phyloP scores from a whole-genome alignment of 495 filamentous ascomycete genomes.

The Penicillium samsonianum region DNA sequence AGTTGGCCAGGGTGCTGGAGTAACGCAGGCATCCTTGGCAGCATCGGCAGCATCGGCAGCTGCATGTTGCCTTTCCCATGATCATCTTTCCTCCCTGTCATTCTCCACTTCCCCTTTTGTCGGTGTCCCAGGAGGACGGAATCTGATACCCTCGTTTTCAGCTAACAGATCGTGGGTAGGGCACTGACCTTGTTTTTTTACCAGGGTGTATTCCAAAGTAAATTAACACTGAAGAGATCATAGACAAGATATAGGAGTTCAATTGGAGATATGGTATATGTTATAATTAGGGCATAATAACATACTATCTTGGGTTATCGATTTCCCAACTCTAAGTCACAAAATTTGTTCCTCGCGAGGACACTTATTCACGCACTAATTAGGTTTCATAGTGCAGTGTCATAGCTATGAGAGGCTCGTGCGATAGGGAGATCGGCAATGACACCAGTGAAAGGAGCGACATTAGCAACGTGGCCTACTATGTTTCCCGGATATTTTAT shows the following conservation, averaged over 20 bases:
- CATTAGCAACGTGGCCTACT: background rate
- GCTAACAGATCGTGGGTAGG: background rate
- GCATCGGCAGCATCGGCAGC: background rate
- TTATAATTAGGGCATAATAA: background rate
- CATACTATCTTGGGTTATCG: background rate
- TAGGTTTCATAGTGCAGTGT: background rate
- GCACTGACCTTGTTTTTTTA: background rate
- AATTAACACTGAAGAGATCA: background rate
- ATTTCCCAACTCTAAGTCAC: background rate
- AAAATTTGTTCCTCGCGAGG: background rate
- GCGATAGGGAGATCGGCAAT: slow-evolving; percentile 16
- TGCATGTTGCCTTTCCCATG: background rate
- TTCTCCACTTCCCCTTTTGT: background rate
- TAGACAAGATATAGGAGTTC: background rate
- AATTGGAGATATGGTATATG: background rate
- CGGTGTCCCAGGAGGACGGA: background rate
- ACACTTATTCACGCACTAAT: background rate
- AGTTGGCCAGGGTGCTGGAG: slow-evolving; percentile 4
- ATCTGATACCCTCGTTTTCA: background rate
- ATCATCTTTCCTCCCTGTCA: slow-evolving; percentile 1
- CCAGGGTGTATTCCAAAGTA: background rate
- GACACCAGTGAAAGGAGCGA: background rate
- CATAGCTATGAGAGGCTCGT: background rate
- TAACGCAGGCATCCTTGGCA: slow-evolving; percentile 12
- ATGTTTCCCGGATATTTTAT: background rate